Base-by-base conservation (phyloP, 352 stramenopile species). In the Stephanocyclus meneghinianus region DNA sequence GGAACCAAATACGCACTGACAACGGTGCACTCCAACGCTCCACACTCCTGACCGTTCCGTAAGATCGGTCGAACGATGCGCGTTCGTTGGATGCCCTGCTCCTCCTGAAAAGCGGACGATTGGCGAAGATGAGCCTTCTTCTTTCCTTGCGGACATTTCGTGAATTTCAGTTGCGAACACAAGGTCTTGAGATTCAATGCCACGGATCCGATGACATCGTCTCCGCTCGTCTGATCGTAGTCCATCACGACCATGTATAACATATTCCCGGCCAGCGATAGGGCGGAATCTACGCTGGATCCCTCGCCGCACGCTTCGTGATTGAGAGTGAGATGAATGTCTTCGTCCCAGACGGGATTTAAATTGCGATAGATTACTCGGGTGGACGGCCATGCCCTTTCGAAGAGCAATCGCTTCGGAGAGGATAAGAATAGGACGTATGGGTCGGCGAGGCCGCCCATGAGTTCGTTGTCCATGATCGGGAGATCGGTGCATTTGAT, bases 231-330 rank as follows among this genome's bases (percentile, higher is more conserved):
- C 9, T 62, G 42, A 73, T 90, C 78, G 30, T 81, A 77, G 45
- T 92, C 83, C 55, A 88, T 80, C 6, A 89, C 84, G 30, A 74
- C 83, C 11, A 92, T 55, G 56, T 80, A 84, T 11, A 91, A 42
- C 74, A 92, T 83, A 10, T 80, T 47, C n/a, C 84, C 87, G 30
- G 62, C 53, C 1, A 83, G 53, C 26, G 76, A 72, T 5, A 71
- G 16, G 15, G 56, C 47, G 4, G 40, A 45, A 35, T 35, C 2
- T 9, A 5, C 32, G 21, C 16, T 48, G 15, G 57, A 63, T 26
- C 69, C 42, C 66, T 60, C 45, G 10, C 10, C 18, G 18, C 11
- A 13, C 1, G 35, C 18, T 32, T 61, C 29, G 11, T 68, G 26
- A 63, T 90, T 65, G 4, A 85, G 76, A 37, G 62, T 75, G 21